These are phyloP conservation scores for Sporothrix brunneoviolacea DNA, from an alignment of 2,329 filamentous ascomycete genomes.

Conservation along the genomic window DNA sequence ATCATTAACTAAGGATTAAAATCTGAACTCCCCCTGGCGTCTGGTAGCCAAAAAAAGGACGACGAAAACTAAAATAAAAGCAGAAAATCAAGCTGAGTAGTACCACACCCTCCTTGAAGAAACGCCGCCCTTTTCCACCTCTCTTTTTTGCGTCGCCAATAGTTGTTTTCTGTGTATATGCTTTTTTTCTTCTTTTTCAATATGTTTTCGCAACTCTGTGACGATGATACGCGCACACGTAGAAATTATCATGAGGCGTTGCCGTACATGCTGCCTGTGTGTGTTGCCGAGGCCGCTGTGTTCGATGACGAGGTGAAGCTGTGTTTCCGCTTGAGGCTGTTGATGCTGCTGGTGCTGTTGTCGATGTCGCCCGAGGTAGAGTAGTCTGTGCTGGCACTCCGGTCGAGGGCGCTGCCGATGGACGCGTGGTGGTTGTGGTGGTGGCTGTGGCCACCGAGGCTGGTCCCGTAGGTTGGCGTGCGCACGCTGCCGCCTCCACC, in stretches of 20 bases:
- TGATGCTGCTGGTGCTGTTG: conserved; percentile 26
- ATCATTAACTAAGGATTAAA: no score
- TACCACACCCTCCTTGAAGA: not conserved
- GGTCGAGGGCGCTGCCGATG: conserved; percentile 19
- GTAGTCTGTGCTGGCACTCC: conserved; percentile 2
- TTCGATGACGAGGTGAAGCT: conserved; percentile 26
- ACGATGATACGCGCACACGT: no score
- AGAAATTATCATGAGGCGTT: not conserved
- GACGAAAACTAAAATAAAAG: no score
- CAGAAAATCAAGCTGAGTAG: not conserved
- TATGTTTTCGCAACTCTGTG: no score
- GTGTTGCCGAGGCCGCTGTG: not conserved
- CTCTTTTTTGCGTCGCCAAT: not conserved
- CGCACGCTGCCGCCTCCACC: conserved; percentile 27
- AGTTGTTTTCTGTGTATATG: not conserved
- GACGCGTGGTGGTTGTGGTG: conserved; percentile 14
- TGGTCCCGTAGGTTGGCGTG: no score
- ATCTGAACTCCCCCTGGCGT: no score
- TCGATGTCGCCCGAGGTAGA: not conserved
- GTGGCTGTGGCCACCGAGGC: conserved; percentile 4
- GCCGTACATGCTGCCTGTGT: conserved; percentile 6
- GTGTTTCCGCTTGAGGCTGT: conserved; percentile 31
- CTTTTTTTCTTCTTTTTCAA: not conserved
- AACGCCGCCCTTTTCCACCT: not conserved
- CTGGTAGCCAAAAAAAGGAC: no score